Conservation (phyloP, 306 rosid genomes). For the Biancaea sappan region DNA sequence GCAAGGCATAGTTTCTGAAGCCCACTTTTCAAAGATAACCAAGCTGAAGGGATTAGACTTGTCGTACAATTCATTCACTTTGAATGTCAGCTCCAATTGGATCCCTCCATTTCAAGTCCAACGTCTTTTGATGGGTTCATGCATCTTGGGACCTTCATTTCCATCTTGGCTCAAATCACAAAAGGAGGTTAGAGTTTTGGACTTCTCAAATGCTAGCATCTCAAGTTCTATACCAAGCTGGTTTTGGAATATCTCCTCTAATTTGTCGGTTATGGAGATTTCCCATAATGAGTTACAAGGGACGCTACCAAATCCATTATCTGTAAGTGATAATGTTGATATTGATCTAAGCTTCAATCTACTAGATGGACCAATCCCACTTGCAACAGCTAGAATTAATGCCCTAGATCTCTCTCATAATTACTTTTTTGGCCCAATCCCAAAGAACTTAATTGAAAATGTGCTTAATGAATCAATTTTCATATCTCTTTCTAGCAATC, state of each 20-base stretch:
- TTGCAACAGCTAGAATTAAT: background rate
- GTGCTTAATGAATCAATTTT: constrained; percentile 15
- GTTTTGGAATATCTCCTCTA: constrained; percentile 44
- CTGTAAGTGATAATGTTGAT: background rate
- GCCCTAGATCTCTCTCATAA: constrained; percentile 52
- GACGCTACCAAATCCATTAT: constrained; percentile 38
- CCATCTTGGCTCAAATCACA: constrained; percentile 52
- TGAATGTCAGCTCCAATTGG: constrained; percentile 44
- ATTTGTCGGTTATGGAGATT: constrained; percentile 29
- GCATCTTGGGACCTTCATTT: constrained; percentile 46
- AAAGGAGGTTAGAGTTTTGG: background rate
- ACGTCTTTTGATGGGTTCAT: constrained; percentile 39
- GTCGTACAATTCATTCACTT: constrained; percentile 41
- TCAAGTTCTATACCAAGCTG: constrained; percentile 42
- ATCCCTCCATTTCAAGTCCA: constrained; percentile 39
- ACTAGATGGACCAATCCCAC: constrained; percentile 41
- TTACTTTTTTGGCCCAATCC: constrained; percentile 42
- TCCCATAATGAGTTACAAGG: constrained; percentile 44
- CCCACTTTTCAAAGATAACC: constrained; percentile 36
- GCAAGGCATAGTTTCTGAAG: constrained; percentile 42
- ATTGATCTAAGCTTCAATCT: constrained; percentile 48
- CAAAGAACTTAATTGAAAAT: constrained; percentile 22
- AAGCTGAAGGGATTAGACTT: constrained; percentile 2
- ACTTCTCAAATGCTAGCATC: constrained; percentile 48
- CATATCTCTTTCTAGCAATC: constrained; percentile 45